phyloP scores from a whole-genome alignment of 257 asterid species.

The Thymus mandschuricus region DNA sequence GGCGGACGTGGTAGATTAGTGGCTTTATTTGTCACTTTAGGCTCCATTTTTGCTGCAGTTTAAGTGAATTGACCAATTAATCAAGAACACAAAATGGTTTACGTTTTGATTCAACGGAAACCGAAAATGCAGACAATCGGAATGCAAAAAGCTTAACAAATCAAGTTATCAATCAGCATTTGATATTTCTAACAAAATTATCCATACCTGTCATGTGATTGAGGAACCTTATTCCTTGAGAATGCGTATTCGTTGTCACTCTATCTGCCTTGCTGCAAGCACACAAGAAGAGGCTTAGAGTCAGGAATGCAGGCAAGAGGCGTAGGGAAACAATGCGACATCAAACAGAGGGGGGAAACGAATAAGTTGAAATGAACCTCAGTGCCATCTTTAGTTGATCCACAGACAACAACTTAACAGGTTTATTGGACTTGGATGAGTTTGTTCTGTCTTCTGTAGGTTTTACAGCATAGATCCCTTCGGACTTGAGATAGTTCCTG shows the following conservation, averaged over 20 bases:
- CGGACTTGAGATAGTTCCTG: conserved; percentile 67
- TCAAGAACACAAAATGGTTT: neutral
- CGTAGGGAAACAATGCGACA: neutral
- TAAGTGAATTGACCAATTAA: conserved; percentile 3
- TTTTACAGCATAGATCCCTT: conserved; percentile 73
- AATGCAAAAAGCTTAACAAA: neutral
- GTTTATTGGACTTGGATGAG: conserved; percentile 53
- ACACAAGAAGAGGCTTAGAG: conserved; percentile 17
- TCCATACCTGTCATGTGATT: conserved; percentile 70
- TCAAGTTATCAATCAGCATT: neutral
- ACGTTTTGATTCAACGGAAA: neutral
- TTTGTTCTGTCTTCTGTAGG: conserved; percentile 49
- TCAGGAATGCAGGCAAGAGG: conserved; percentile 4
- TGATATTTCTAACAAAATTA: neutral
- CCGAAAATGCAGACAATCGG: neutral
- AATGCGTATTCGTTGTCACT: conserved; percentile 77
- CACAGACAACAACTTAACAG: conserved; percentile 77
- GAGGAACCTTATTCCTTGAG: conserved; percentile 91
- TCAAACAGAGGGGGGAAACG: conserved; percentile 1
- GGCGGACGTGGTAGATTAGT: conserved; percentile 41
- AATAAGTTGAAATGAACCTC: conserved; percentile 53
- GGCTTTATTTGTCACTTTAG: conserved; percentile 38
- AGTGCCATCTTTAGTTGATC: conserved; percentile 81
- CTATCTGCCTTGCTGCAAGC: conserved; percentile 72
- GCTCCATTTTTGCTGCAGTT: conserved; percentile 46